Evolutionary conservation across 106 monocot genomes (phyloP).

Genomic region (Phalaenopsis aphrodite): DNA sequence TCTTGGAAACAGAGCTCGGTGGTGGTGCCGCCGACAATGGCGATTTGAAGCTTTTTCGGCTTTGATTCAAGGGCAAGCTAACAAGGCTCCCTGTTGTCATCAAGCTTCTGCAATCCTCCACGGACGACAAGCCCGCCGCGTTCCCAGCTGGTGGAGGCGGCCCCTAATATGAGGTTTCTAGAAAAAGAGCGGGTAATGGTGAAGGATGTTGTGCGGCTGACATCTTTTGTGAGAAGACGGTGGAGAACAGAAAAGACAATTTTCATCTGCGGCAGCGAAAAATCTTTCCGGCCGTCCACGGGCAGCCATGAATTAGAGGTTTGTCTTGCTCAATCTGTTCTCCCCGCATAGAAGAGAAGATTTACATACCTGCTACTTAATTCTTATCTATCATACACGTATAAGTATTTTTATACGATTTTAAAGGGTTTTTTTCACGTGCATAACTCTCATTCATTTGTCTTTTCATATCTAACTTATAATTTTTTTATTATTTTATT

Average conservation of each 20-base stretch:
- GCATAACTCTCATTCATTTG: too few species aligned
- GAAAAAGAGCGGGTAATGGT: slow-evolving; percentile 2
- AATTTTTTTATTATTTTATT: too few species aligned
- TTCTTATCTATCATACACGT: too few species aligned
- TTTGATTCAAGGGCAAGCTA: background rate
- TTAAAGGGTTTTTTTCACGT: background rate
- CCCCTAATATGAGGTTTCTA: slow-evolving; percentile 17
- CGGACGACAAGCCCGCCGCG: background rate
- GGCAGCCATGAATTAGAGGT: background rate
- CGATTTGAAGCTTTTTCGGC: background rate
- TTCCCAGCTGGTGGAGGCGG: background rate
- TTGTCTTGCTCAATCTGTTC: too few species aligned
- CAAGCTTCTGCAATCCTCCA: slow-evolving; percentile 6
- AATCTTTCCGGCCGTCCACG: background rate
- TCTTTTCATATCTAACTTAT: too few species aligned
- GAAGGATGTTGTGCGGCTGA: background rate
- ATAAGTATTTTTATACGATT: too few species aligned
- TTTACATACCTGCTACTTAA: too few species aligned
- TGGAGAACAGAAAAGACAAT: background rate
- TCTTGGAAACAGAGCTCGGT: slow-evolving; percentile 21
- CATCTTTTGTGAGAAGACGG: slow-evolving; percentile 7
- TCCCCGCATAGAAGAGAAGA: too few species aligned
- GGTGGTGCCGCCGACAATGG: slow-evolving; percentile 1
- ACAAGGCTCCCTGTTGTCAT: slow-evolving; percentile 16
- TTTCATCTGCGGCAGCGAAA: background rate